phyloP scores from a whole-genome alignment of 495 filamentous ascomycete genomes.

The Thermochaetoides thermophila region DNA sequence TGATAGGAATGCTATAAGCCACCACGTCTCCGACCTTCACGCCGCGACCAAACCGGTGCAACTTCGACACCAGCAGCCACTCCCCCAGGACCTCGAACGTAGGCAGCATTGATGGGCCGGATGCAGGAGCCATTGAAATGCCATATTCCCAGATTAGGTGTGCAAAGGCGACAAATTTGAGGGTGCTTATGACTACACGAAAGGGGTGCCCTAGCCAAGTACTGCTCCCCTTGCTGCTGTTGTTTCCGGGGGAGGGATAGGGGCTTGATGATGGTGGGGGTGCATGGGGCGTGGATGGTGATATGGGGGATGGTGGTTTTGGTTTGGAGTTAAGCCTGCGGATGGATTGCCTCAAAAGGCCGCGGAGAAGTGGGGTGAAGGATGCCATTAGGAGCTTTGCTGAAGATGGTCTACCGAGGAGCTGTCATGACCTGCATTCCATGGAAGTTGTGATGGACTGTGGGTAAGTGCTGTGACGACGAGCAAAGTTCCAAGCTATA shows the following conservation, averaged over 20 bases:
- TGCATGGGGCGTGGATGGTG: neutral
- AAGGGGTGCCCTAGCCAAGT: constrained; percentile 21
- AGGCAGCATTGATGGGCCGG: constrained; percentile 69
- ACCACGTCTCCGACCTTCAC: constrained; percentile 77
- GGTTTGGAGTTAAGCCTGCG: neutral
- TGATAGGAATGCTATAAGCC: constrained; percentile 56
- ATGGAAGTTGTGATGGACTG: neutral
- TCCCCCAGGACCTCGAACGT: constrained; percentile 53
- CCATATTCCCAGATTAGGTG: constrained; percentile 48
- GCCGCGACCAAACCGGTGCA: constrained; percentile 50
- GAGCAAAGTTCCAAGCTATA: neutral
- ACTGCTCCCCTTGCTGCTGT: neutral
- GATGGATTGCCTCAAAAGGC: constrained; percentile 1
- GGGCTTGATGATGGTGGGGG: neutral
- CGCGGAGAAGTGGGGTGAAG: constrained; percentile 2
- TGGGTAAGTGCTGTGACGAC: neutral
- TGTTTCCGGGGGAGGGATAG: neutral
- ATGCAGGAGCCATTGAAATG: constrained; percentile 34
- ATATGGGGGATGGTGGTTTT: neutral
- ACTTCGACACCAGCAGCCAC: constrained; percentile 48
- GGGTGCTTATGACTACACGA: constrained; percentile 18
- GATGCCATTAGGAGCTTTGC: too few relatives aligned
- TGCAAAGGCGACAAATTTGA: constrained; percentile 31
- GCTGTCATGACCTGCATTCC: too few relatives aligned
- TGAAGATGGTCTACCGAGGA: too few relatives aligned